phyloP scores from a whole-genome alignment of 2,329 filamentous ascomycete genomes.

The Epichloe hybrida region DNA sequence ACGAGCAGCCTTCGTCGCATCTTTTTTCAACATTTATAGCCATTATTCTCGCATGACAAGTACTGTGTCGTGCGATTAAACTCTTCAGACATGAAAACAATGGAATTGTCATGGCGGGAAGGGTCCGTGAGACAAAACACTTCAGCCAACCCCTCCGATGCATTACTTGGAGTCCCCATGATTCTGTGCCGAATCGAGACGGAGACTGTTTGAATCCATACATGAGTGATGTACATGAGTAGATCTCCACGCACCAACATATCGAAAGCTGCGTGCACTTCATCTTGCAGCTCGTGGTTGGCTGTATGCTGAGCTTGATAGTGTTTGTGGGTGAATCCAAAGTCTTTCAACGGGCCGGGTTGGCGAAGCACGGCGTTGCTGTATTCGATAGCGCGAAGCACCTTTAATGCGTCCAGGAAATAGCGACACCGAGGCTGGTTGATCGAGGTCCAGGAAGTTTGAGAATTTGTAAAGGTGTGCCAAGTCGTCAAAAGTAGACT shows the following conservation, averaged over 20 bases:
- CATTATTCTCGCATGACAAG: neutral
- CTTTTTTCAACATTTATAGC: no score
- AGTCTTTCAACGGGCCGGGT: slow-evolving; percentile 3
- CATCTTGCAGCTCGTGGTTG: slow-evolving; percentile 46
- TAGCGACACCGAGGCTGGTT: slow-evolving; percentile 53
- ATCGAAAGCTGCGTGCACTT: slow-evolving; percentile 49
- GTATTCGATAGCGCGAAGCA: slow-evolving; percentile 55
- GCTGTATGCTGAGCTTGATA: slow-evolving; percentile 23
- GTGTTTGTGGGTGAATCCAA: slow-evolving; percentile 6
- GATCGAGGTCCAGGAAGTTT: slow-evolving; percentile 45
- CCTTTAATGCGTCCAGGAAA: slow-evolving; percentile 59
- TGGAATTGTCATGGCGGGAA: slow-evolving; percentile 56
- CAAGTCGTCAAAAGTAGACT: slow-evolving; percentile 51
- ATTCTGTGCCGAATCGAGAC: slow-evolving; percentile 53
- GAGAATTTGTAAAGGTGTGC: slow-evolving; percentile 52
- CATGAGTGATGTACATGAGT: slow-evolving; percentile 56
- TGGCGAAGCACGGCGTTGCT: slow-evolving; percentile 38
- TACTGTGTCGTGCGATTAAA: slow-evolving; percentile 60
- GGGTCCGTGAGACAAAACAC: slow-evolving; percentile 67
- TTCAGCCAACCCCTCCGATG: slow-evolving; percentile 57
- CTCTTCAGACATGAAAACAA: slow-evolving; percentile 64
- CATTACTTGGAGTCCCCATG: slow-evolving; percentile 51
- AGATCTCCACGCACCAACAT: slow-evolving; percentile 52
- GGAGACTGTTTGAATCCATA: slow-evolving; percentile 54
- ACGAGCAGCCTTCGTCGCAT: no score